Conservation (phyloP, 352 stramenopile genomes). For the Pythium utonaiense region DNA sequence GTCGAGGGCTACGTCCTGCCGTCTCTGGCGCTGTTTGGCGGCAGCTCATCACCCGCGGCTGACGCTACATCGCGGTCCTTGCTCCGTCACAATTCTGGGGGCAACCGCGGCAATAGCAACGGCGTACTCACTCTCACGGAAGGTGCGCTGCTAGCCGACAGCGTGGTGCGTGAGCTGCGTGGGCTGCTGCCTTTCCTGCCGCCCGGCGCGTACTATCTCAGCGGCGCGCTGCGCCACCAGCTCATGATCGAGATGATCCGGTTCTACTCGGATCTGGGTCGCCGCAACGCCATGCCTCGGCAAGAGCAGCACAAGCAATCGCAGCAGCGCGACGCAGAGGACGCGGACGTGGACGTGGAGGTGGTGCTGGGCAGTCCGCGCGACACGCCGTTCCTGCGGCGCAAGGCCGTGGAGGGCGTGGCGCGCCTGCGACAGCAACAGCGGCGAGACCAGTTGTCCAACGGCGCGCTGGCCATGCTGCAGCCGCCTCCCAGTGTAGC, state of each 20-base stretch:
- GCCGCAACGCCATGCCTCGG: neutral
- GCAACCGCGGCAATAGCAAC: neutral
- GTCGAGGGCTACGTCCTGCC: slow-evolving; percentile 45
- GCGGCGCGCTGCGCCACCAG: slow-evolving; percentile 32
- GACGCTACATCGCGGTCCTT: neutral
- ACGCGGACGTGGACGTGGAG: slow-evolving; percentile 20
- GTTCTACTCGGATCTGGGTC: slow-evolving; percentile 43
- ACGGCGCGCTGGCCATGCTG: slow-evolving; percentile 39
- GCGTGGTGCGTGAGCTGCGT: slow-evolving; percentile 47
- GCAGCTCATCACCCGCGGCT: no score
- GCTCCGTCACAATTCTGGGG: neutral
- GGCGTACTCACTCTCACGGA: slow-evolving; percentile 35
- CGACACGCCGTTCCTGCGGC: slow-evolving; percentile 65
- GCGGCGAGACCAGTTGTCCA: slow-evolving; percentile 37
- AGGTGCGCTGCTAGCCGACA: slow-evolving; percentile 36
- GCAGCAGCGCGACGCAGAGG: slow-evolving; percentile 5
- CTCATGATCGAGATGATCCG: slow-evolving; percentile 51
- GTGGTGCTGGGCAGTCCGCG: slow-evolving; percentile 53
- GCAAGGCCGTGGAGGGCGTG: slow-evolving; percentile 56
- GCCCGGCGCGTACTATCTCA: slow-evolving; percentile 47
- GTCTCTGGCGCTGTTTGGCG: slow-evolving; percentile 18
- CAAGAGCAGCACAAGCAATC: neutral
- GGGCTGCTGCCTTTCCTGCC: slow-evolving; percentile 43
- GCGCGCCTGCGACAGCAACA: slow-evolving; percentile 30
- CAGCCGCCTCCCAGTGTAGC: slow-evolving; percentile 9